Evolutionary conservation across 2,329 filamentous ascomycete genomes (phyloP).

Genomic region (Alternaria sp.): DNA sequence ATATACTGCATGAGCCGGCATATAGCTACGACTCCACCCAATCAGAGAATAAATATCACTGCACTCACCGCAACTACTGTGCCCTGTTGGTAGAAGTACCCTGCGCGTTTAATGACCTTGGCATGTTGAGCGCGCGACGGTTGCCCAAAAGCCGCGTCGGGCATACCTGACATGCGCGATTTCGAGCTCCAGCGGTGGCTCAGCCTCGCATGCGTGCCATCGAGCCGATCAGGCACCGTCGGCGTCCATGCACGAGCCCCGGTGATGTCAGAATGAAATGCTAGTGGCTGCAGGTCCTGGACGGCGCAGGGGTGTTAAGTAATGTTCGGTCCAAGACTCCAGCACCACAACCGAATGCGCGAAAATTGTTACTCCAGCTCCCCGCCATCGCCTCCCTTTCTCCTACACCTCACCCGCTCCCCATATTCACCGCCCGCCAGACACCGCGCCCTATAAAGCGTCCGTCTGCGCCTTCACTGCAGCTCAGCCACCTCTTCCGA

Average conservation of each 20-base stretch:
- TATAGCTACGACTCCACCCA: conserved; percentile 4
- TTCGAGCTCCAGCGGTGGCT: conserved; percentile 5
- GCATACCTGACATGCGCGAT: conserved; percentile 9
- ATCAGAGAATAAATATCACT: conserved; percentile 14
- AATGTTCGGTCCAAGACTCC: conserved; percentile 13
- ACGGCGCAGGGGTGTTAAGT: conserved; percentile 18
- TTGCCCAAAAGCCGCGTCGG: background rate
- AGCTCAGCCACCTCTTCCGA: conserved; percentile 18
- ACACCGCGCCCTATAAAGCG: conserved; percentile 14
- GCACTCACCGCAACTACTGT: background rate
- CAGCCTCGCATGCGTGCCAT: conserved; percentile 11
- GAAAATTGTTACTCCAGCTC: conserved; percentile 33
- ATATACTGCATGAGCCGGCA: conserved; percentile 14
- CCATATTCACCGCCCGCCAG: conserved; percentile 12
- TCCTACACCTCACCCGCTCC: conserved; percentile 12
- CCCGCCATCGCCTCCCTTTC: conserved; percentile 18
- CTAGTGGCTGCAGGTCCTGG: conserved; percentile 14
- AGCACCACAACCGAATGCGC: conserved; percentile 24
- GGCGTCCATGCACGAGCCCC: conserved; percentile 1
- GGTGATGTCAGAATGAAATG: conserved; percentile 11
- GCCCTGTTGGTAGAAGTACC: background rate
- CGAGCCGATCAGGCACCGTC: conserved; percentile 12
- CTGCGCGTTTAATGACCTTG: background rate
- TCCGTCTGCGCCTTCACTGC: conserved; percentile 16
- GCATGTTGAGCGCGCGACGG: background rate